Evolutionary conservation across 139 green algal species (phyloP).

Genomic region (Gonium pectorale): DNA sequence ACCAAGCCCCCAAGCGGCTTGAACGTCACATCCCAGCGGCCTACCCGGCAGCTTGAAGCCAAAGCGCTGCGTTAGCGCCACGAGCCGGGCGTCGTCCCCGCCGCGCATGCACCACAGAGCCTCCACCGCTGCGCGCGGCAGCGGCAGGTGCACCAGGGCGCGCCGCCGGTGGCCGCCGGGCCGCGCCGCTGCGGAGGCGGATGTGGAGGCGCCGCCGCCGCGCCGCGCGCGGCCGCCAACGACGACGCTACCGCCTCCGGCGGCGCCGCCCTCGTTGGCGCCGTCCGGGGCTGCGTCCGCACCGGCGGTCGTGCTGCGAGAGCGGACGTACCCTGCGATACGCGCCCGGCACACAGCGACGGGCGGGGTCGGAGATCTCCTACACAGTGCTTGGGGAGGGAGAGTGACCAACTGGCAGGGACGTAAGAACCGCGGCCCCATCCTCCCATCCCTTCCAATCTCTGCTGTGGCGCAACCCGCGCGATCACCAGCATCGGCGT

Average conservation of each 20-base stretch:
- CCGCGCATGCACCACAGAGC: constrained; percentile 57
- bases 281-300: not conserved
- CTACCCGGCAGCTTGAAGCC: constrained; percentile 57
- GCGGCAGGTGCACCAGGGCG: constrained; percentile 24
- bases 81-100: constrained; percentile 63
- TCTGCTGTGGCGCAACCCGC: no score
- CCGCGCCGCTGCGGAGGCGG: no score
- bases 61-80: constrained; percentile 45
- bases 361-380: no score
- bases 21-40: no score
- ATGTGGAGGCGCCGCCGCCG: not conserved
- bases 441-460: no score
- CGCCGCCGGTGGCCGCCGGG: not conserved
- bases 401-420: no score
- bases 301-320: not conserved
- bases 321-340: not conserved
- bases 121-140: constrained; percentile 35
- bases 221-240: not conserved
- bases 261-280: not conserved
- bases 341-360: not conserved
- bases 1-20: no score
- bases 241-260: not conserved
- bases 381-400: no score
- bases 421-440: no score
- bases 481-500: no score